These are phyloP conservation scores for Orobanche coerulescens DNA, from an alignment of 257 asterid species.

Conservation along the genomic window DNA sequence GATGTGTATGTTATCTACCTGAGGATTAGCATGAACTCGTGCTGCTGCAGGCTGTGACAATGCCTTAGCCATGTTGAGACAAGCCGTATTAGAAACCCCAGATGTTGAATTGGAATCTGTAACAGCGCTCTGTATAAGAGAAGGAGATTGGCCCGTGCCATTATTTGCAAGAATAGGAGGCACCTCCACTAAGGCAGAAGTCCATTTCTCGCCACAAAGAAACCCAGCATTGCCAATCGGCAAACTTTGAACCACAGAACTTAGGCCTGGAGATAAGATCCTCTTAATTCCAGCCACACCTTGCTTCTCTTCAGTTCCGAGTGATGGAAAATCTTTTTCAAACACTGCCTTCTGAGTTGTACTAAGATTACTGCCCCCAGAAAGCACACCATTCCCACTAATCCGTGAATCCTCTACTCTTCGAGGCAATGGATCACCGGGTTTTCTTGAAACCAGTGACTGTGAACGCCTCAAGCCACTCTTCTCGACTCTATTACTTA, in stretches of 20 bases:
- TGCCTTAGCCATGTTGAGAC: slow-evolving; percentile 77
- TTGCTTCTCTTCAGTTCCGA: slow-evolving; percentile 48
- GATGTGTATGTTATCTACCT: slow-evolving; percentile 25
- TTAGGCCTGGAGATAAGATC: slow-evolving; percentile 44
- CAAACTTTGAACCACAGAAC: slow-evolving; percentile 41
- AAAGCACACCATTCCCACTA: slow-evolving; percentile 28
- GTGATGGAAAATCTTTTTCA: slow-evolving; percentile 64
- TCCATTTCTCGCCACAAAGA: slow-evolving; percentile 60
- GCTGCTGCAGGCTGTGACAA: slow-evolving; percentile 44
- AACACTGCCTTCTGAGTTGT: slow-evolving; percentile 36
- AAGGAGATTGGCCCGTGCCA: slow-evolving; percentile 28
- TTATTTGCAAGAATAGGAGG: slow-evolving; percentile 38
- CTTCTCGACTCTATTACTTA: slow-evolving; percentile 32
- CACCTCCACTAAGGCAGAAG: slow-evolving; percentile 65
- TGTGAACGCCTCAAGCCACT: slow-evolving; percentile 43
- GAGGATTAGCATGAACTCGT: slow-evolving; percentile 29
- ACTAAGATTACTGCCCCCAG: slow-evolving; percentile 26
- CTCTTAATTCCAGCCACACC: slow-evolving; percentile 31
- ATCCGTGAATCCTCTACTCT: slow-evolving; percentile 26
- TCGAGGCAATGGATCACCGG: slow-evolving; percentile 33
- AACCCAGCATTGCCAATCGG: slow-evolving; percentile 41
- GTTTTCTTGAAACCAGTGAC: slow-evolving; percentile 45
- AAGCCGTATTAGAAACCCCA: slow-evolving; percentile 27
- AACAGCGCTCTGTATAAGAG: slow-evolving; percentile 28
- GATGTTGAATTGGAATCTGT: slow-evolving; percentile 20